Conservation (phyloP, 2,329 filamentous ascomycete species). For the Xylariaceae sp. region DNA sequence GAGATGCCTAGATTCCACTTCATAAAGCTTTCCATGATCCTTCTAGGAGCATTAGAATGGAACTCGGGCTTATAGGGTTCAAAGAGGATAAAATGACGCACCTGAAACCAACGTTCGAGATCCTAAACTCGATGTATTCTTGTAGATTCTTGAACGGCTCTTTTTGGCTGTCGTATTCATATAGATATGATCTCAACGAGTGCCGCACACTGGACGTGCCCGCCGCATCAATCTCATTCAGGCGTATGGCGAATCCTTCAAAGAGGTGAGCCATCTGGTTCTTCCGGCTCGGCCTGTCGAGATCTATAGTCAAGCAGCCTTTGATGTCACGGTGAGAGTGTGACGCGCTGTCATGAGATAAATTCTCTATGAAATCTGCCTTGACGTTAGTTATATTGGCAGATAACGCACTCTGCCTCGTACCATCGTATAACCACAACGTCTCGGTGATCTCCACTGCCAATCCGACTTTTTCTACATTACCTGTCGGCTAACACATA, state of each 20-base stretch:
- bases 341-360: conserved; percentile 15
- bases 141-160: conserved; percentile 18
- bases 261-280: conserved; percentile 15
- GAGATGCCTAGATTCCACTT: conserved; percentile 18
- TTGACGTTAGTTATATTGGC: not conserved
- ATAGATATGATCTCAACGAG: conserved; percentile 17
- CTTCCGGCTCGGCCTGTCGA: conserved; percentile 12
- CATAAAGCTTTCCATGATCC: conserved; percentile 23
- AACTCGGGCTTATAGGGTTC: no score
- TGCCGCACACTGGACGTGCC: conserved; percentile 14
- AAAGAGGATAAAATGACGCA: not conserved
- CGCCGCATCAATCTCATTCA: conserved; percentile 17
- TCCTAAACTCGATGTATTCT: conserved; percentile 20
- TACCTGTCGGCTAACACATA: conserved; percentile 17
- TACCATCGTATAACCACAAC: conserved; percentile 21
- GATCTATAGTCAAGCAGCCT: conserved; percentile 10
- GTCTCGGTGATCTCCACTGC: conserved; percentile 21
- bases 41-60: no score
- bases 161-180: conserved; percentile 22
- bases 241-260: conserved; percentile 15
- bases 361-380: conserved; percentile 20
- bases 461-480: conserved; percentile 17
- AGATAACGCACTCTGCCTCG: not conserved
- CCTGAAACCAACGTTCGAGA: conserved; percentile 18
- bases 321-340: conserved; percentile 15